A percentile compares a stretch with the other conserved stretches of the same genome.
These are phyloP conservation scores for Favolaschia claudopus DNA, from an alignment of 768 basidiomycete species.

Conservation along the genomic window DNA sequence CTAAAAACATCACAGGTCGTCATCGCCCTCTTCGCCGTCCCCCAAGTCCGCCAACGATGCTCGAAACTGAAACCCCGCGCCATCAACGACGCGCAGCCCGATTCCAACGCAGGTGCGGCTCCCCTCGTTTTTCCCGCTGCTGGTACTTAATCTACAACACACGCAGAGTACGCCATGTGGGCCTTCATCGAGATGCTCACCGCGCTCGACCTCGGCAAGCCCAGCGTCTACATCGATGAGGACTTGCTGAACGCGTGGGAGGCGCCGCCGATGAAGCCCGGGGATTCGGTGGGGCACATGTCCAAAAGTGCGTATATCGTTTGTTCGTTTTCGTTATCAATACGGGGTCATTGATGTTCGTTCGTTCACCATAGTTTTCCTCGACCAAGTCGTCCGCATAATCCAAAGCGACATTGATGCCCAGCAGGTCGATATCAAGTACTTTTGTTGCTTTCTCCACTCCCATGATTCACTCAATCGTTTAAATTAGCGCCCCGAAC, in stretches of 20 bases:
- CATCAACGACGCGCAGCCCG: conserved; percentile 31
- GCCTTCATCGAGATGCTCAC: conserved; percentile 71
- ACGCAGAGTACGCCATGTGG: conserved; percentile 59
- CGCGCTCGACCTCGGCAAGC: conserved; percentile 70
- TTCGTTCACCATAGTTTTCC: conserved; percentile 51
- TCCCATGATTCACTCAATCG: not conserved
- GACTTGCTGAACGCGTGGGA: conserved; percentile 56
- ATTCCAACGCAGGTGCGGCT: conserved; percentile 38
- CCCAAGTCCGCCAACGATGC: conserved; percentile 65
- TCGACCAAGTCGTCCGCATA: conserved; percentile 47
- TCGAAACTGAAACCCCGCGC: conserved; percentile 41
- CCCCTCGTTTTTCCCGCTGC: not conserved
- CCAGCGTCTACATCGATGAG: conserved; percentile 64
- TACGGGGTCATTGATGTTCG: not conserved
- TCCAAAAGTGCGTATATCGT: conserved; percentile 45
- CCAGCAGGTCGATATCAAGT: conserved; percentile 45
- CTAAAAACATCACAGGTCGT: conserved; percentile 43
- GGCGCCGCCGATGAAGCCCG: conserved; percentile 44
- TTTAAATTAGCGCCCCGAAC: not conserved
- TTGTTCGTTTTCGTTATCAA: not conserved
- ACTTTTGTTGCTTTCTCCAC: conserved; percentile 38
- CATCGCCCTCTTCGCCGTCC: conserved; percentile 72
- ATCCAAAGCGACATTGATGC: conserved; percentile 54
- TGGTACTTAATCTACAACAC: not conserved
- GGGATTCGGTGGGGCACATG: conserved; percentile 48